Evolutionary conservation across 345 rosid genomes (phyloP), one percentile per base, ranked within the genome.

Genomic region (Conringia planisiliqua): DNA sequence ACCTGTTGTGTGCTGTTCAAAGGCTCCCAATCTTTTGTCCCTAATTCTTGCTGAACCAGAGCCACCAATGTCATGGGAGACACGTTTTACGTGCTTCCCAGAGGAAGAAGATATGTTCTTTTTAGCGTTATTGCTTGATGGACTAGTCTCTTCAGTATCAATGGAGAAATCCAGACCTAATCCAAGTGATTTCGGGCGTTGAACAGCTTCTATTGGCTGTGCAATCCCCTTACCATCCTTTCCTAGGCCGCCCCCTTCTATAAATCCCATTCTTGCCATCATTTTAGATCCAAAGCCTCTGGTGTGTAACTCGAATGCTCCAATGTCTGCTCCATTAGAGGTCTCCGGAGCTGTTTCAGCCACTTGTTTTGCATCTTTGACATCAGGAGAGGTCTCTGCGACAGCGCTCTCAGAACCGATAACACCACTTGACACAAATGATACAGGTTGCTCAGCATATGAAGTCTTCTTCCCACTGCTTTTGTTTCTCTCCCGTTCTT

Each of bases 191-290:
- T 90, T 88, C 2, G 97, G 97, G 33, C 96, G 87, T 70, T 87
- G 87, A 75, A 87, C 52, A 72, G 81, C 93, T 79, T 87, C 92
- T 38, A 94, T 88, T 56, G 96, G 96, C 51, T 78, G 78, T 10
- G 89, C 82, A 65, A 91, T 85, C 59, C 98, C 98, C 57, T 85
- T 86, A 75, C 95, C 90, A 63, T 85, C 97, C 72, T 85, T 94
- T 50, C 98, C 96, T 44, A 91, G 66, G 26, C 97, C 98, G 6
- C 83, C 85, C n/a, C 97, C 97, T 77, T 86, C 92, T 50, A 86
- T 69, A 44, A 75, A 94, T 68, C 97, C 97, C 98, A 94, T 94
- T 73, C 82, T 93, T 0, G 89, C 96, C 96, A 93, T 89, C 91
- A 93, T 87, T 84, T 91, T 93, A 32, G 97, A 92, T 74, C 97